Evolutionary conservation across 2,329 filamentous ascomycete genomes (phyloP).

Genomic region (Cercospora sp.): DNA sequence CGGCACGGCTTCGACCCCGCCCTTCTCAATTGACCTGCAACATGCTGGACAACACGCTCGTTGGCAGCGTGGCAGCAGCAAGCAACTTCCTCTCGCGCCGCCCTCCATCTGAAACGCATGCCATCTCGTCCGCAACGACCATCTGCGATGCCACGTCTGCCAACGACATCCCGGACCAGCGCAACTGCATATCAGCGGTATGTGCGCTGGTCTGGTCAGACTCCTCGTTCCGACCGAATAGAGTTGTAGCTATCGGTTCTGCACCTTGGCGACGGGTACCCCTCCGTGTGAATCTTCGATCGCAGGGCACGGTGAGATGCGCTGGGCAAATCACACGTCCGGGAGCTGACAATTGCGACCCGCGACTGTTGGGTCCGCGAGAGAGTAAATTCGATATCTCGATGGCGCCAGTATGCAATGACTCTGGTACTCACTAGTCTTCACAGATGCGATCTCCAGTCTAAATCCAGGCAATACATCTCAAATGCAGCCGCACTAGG

Average conservation of each 20-base stretch:
- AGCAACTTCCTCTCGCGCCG: background rate
- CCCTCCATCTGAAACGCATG: background rate
- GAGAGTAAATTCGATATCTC: background rate
- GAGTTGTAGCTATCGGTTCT: background rate
- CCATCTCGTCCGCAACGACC: background rate
- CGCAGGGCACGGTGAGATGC: background rate
- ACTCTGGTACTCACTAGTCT: constrained; percentile 1
- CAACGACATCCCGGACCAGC: background rate
- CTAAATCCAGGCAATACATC: background rate
- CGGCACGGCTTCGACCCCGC: background rate
- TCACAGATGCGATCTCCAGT: background rate
- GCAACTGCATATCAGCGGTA: background rate
- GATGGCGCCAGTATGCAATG: constrained; percentile 4
- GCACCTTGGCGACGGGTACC: background rate
- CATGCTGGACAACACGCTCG: background rate
- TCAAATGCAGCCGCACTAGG: background rate
- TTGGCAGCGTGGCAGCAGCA: background rate
- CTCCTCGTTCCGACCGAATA: background rate
- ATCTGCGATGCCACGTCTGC: background rate
- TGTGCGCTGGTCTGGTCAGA: background rate
- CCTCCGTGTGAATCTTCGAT: constrained; percentile 4
- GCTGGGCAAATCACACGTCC: background rate
- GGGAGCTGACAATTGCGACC: background rate
- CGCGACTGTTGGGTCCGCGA: background rate
- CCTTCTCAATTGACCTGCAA: background rate